Percentiles rank a stretch among this genome's conserved stretches.
Evolutionary conservation across 352 stramenopile genomes (phyloP).

Genomic region (Thalassiosira livingstoniorum): DNA sequence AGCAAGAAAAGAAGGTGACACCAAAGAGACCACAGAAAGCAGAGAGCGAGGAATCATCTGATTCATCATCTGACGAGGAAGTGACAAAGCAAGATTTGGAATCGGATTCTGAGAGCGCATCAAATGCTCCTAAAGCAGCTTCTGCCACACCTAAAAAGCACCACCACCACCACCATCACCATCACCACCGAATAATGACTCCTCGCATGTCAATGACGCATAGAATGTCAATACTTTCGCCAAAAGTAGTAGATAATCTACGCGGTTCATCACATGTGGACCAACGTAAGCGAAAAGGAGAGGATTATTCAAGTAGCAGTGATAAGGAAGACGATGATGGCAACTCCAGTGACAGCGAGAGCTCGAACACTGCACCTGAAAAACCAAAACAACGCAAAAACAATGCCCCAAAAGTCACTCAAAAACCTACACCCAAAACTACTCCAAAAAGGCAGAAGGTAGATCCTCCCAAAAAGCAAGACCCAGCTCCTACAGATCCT

Average conservation of each 20-base stretch:
- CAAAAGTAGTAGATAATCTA: not conserved
- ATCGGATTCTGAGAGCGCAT: slow-evolving; percentile 11
- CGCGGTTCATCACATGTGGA: not conserved
- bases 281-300: slow-evolving; percentile 17
- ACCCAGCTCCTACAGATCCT: slow-evolving; percentile 13
- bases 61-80: slow-evolving; percentile 18
- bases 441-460: slow-evolving; percentile 13
- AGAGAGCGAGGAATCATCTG: not conserved
- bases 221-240: not conserved
- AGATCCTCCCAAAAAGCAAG: slow-evolving; percentile 15
- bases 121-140: not conserved
- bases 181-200: not conserved
- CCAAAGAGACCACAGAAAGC: not conserved
- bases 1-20: not conserved
- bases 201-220: not conserved
- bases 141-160: not conserved
- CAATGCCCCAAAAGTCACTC: not conserved
- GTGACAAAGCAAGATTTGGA: not conserved
- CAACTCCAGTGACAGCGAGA: slow-evolving; percentile 26
- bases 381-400: slow-evolving; percentile 4
- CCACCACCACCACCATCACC: not conserved
- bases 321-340: not conserved
- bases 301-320: not conserved
- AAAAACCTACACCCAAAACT: too few species aligned
- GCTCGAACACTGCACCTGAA: not conserved